A percentile compares a stretch with the other conserved stretches of the same genome.
These are phyloP conservation scores for Adansonia grandidieri DNA, from an alignment of 441 rosid genomes.

Conservation along the genomic window DNA sequence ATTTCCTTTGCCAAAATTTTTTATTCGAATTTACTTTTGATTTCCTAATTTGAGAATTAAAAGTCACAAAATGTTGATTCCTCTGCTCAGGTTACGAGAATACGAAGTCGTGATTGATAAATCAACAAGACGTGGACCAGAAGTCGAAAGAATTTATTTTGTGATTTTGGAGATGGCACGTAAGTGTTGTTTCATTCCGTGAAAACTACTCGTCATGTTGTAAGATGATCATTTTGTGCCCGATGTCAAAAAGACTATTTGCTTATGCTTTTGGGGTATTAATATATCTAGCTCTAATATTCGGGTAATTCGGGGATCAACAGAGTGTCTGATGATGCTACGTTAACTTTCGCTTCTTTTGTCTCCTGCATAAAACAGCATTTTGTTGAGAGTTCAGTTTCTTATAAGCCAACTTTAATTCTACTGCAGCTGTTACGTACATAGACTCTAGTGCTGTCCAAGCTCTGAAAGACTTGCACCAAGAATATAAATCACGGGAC, in stretches of 20 bases:
- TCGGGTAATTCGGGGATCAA: background rate
- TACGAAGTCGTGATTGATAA: constrained; percentile 75
- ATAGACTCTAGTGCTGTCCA: constrained; percentile 81
- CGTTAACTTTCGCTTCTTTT: background rate
- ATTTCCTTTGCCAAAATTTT: background rate
- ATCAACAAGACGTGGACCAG: constrained; percentile 72
- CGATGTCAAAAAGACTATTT: background rate
- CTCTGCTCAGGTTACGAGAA: constrained; percentile 68
- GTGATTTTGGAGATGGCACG: constrained; percentile 94
- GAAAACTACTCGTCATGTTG: background rate
- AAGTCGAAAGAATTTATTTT: constrained; percentile 76
- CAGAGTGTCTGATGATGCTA: background rate
- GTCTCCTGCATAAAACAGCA: background rate
- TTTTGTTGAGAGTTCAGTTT: background rate
- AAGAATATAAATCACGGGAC: constrained; percentile 72
- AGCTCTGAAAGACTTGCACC: constrained; percentile 76
- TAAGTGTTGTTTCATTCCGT: constrained; percentile 47
- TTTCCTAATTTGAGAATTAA: constrained; percentile 22
- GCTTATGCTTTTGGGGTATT: background rate
- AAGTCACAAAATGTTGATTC: constrained; percentile 21
- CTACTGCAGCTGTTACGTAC: constrained; percentile 69
- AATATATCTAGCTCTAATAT: background rate
- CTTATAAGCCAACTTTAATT: background rate
- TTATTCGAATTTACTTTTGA: background rate
- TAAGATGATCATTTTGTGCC: constrained; percentile 8